Evolutionary conservation across 345 rosid species (phyloP).

Genomic region (Brassica nigra): DNA sequence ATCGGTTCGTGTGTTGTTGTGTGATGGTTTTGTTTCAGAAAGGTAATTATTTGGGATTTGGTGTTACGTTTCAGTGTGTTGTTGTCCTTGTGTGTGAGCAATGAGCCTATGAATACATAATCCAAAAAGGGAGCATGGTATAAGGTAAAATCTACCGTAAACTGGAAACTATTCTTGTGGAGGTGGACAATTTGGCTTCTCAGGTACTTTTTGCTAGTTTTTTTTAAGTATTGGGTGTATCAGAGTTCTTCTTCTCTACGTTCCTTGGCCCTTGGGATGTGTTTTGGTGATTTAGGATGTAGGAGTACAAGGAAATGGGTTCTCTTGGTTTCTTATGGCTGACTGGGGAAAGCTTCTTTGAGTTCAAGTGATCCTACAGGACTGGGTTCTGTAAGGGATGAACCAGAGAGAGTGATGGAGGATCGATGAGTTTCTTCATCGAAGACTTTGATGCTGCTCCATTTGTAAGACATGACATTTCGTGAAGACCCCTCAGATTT

Average conservation of each 20-base stretch:
- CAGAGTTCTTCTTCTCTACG: not conserved
- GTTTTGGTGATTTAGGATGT: not conserved
- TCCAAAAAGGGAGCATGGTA: conserved; percentile 53
- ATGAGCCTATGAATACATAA: conserved; percentile 56
- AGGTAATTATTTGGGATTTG: conserved; percentile 6
- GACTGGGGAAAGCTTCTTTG: conserved; percentile 41
- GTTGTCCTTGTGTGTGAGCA: conserved; percentile 12
- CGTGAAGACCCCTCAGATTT: too few species aligned
- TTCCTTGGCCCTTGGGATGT: not conserved
- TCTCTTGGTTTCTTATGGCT: conserved; percentile 23
- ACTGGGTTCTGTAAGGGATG: conserved; percentile 19
- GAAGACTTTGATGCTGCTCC: too few species aligned
- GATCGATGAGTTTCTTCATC: not conserved
- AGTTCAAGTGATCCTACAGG: conserved; percentile 29
- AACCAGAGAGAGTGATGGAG: not conserved
- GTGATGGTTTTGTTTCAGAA: not conserved
- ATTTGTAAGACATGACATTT: too few species aligned
- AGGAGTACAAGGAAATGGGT: conserved; percentile 1
- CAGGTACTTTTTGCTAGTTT: conserved; percentile 30
- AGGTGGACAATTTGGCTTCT: conserved; percentile 60
- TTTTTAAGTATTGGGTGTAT: not conserved
- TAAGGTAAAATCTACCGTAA: conserved; percentile 59
- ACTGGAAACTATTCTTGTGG: conserved; percentile 64
- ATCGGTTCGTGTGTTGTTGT: not conserved
- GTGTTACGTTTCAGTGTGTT: conserved; percentile 12